A percentile compares a stretch with the other conserved stretches of the same genome.
Evolutionary conservation across 164 flowering plant species (phyloP).

Genomic region (Vitis riparia): DNA sequence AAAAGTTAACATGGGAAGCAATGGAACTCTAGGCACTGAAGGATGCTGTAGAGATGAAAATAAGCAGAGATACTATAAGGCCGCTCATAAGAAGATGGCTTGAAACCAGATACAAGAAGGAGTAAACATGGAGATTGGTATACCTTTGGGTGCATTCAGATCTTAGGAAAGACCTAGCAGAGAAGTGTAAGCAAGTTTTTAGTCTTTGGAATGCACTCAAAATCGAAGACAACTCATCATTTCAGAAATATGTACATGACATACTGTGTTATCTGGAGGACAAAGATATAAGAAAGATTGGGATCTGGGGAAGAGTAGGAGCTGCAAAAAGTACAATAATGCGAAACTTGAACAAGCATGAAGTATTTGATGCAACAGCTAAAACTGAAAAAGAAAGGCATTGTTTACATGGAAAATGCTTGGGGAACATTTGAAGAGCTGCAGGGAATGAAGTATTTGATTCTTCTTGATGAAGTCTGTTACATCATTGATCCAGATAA

Average conservation of each 20-base stretch:
- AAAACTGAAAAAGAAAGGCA: constrained; percentile 1
- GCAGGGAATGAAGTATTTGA: constrained; percentile 19
- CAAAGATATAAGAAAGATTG: constrained; percentile 10
- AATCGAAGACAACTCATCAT: not conserved
- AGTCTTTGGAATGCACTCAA: not conserved
- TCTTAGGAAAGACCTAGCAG: too few species aligned
- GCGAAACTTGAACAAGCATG: constrained; percentile 15
- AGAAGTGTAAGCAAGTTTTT: too few species aligned
- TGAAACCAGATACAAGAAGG: too few species aligned
- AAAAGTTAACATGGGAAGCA: too few species aligned
- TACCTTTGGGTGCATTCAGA: too few species aligned
- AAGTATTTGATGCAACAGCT: constrained; percentile 6
- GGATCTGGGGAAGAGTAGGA: constrained; percentile 27
- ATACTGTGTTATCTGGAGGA: constrained; percentile 12
- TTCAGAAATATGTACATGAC: not conserved
- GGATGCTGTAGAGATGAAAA: too few species aligned
- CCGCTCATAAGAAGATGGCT: too few species aligned
- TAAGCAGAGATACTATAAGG: too few species aligned
- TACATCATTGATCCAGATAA: constrained; percentile 3
- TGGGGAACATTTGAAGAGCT: constrained; percentile 3
- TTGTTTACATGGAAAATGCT: not conserved
- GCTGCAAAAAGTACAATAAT: constrained; percentile 26
- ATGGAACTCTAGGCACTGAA: too few species aligned
- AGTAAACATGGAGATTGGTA: too few species aligned
- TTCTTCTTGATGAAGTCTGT: constrained; percentile 30